A percentile compares a stretch with the other conserved stretches of the same genome.
phyloP scores from a whole-genome alignment of 2,329 filamentous ascomycete genomes.

The Colletotrichum euphorbiae region DNA sequence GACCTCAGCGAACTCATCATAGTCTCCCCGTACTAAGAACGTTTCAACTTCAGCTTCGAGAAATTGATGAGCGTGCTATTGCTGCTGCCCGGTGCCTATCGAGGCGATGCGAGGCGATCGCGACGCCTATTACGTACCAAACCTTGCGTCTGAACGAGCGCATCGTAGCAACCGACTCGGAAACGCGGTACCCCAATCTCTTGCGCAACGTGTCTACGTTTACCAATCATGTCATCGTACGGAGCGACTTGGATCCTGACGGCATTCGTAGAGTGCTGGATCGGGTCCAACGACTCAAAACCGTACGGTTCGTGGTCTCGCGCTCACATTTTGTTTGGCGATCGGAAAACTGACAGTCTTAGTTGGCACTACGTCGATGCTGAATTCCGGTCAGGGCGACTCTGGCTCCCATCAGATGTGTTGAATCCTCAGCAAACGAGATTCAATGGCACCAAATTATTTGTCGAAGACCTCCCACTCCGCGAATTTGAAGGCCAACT shows the following conservation, averaged over 20 bases:
- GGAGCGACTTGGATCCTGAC: conserved; percentile 53
- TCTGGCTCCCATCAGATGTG: conserved; percentile 55
- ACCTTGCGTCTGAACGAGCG: conserved; percentile 52
- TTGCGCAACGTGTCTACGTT: conserved; percentile 51
- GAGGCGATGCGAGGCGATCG: conserved; percentile 54
- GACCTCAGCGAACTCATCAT: neutral
- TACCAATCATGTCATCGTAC: conserved; percentile 55
- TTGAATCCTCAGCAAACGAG: conserved; percentile 48
- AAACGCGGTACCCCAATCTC: conserved; percentile 47
- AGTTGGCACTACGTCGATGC: conserved; percentile 55
- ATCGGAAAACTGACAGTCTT: neutral
- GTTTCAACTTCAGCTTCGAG: conserved; percentile 50
- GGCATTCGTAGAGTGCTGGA: conserved; percentile 52
- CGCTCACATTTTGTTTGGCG: neutral
- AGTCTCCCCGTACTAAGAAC: neutral
- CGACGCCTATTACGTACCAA: conserved; percentile 57
- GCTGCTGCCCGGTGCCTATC: conserved; percentile 52
- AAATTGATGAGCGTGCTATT: conserved; percentile 51
- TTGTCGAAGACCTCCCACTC: conserved; percentile 56
- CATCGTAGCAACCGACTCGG: conserved; percentile 51
- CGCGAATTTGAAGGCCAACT: conserved; percentile 50
- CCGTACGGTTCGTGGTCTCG: conserved; percentile 51
- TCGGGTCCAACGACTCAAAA: conserved; percentile 51
- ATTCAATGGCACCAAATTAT: conserved; percentile 48
- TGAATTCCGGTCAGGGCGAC: conserved; percentile 44